A percentile compares a stretch with the other conserved stretches of the same genome.
Conservation (phyloP, 177 flowering plant species). For the Vitis hybrid region DNA sequence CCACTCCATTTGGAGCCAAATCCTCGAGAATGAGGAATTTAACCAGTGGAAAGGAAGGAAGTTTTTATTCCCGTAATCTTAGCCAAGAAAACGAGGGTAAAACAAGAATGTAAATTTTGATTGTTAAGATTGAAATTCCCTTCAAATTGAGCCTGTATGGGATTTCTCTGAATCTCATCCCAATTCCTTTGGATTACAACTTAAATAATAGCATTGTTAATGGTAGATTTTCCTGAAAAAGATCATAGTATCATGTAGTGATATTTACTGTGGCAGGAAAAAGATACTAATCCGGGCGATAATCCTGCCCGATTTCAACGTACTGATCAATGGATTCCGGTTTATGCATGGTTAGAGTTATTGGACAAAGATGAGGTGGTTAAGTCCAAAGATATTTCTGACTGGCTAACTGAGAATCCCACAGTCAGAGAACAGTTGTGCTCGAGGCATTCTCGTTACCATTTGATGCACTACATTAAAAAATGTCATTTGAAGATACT, state of each 20-base stretch:
- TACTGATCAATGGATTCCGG: constrained; percentile 46
- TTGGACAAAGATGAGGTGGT: constrained; percentile 40
- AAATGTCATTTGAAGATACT: constrained; percentile 49
- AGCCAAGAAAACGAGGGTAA: too few species aligned
- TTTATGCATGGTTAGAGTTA: constrained; percentile 44
- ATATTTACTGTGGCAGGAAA: constrained; percentile 15
- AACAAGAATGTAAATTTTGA: too few species aligned
- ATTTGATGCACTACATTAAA: constrained; percentile 47
- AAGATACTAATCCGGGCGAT: constrained; percentile 20
- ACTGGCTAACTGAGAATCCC: constrained; percentile 40
- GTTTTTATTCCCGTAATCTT: too few species aligned
- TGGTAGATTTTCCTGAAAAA: background rate
- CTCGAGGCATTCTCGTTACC: constrained; percentile 42
- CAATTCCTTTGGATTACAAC: background rate
- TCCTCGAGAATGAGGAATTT: too few species aligned
- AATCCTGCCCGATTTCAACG: constrained; percentile 38
- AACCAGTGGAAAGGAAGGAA: too few species aligned
- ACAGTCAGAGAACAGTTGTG: constrained; percentile 29
- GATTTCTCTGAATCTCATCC: too few species aligned
- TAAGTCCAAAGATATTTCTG: constrained; percentile 38
- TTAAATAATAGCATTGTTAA: background rate
- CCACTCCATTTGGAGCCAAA: too few species aligned
- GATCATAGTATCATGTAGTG: background rate
- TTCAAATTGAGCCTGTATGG: too few species aligned
- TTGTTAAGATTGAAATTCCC: too few species aligned